Percentiles rank a stretch among this genome's conserved stretches.
phyloP scores from a whole-genome alignment of 2,329 filamentous ascomycete species.

The Pseudogymnoascus destructans region DNA sequence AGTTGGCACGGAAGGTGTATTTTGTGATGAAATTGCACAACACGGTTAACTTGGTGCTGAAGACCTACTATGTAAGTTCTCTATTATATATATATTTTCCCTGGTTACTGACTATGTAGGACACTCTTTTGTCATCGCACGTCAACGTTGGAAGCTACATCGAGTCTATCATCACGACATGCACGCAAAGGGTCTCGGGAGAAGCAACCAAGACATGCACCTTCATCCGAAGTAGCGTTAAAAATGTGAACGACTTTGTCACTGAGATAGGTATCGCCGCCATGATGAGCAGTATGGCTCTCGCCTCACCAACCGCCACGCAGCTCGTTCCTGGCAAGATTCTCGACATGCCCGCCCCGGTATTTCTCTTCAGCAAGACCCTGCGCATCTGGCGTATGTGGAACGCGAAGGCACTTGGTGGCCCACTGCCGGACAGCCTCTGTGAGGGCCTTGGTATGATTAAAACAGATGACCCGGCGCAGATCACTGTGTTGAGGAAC shows the following conservation, averaged over 20 bases:
- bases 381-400: constrained; percentile 3
- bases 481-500: not conserved
- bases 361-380: not conserved
- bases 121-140: not conserved
- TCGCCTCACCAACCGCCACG: not conserved
- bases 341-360: not conserved
- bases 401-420: not conserved
- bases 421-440: not conserved
- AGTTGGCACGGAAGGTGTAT: constrained; percentile 9
- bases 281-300: not conserved
- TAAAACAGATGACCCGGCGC: not conserved
- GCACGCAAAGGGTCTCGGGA: not conserved
- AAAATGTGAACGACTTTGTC: not conserved
- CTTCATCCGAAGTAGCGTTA: not conserved
- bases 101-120: not conserved
- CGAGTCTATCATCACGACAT: not conserved
- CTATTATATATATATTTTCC: not conserved
- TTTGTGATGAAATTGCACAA: constrained; percentile 7
- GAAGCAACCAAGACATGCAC: not conserved
- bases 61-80: constrained; percentile 1
- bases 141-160: not conserved
- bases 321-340: not conserved
- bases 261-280: not conserved
- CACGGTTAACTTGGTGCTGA: constrained; percentile 4
- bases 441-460: not conserved